Percentiles rank a stretch among this genome's conserved stretches.
These are phyloP conservation scores for Acanthochlamys bracteata DNA, from an alignment of 106 monocot genomes.

Conservation along the genomic window DNA sequence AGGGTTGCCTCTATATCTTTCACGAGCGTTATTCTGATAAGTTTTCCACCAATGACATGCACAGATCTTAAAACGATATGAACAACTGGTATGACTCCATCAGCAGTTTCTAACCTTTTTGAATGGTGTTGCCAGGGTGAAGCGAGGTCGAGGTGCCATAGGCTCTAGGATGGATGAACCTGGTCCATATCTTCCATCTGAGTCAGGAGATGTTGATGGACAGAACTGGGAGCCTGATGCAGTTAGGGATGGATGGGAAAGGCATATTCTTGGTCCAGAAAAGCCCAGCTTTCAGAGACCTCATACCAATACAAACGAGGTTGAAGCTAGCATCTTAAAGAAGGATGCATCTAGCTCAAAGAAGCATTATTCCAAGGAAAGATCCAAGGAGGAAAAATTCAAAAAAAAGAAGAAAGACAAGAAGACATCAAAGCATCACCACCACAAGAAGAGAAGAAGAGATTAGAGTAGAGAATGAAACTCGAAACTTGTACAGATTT, in stretches of 20 bases:
- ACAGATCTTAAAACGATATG: too few relatives aligned
- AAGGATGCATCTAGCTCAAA: neutral
- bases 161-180: conserved; percentile 97
- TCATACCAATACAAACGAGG: neutral
- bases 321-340: neutral
- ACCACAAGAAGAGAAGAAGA: neutral
- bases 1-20: too few relatives aligned
- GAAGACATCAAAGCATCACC: neutral
- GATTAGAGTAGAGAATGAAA: neutral
- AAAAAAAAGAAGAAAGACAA: neutral
- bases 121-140: conserved; percentile 35
- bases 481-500: neutral
- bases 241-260: conserved; percentile 24
- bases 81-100: too few relatives aligned
- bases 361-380: neutral
- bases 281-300: conserved; percentile 43
- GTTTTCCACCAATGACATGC: too few relatives aligned
- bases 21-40: too few relatives aligned
- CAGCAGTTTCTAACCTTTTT: too few relatives aligned
- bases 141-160: conserved; percentile 78
- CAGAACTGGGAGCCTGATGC: conserved; percentile 4
- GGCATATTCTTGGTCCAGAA: conserved; percentile 49
- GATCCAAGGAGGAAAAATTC: neutral
- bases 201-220: conserved; percentile 1
- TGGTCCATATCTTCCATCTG: conserved; percentile 51